Base-by-base conservation (phyloP, 2,329 filamentous ascomycete genomes). In the Seiridium unicorne region DNA sequence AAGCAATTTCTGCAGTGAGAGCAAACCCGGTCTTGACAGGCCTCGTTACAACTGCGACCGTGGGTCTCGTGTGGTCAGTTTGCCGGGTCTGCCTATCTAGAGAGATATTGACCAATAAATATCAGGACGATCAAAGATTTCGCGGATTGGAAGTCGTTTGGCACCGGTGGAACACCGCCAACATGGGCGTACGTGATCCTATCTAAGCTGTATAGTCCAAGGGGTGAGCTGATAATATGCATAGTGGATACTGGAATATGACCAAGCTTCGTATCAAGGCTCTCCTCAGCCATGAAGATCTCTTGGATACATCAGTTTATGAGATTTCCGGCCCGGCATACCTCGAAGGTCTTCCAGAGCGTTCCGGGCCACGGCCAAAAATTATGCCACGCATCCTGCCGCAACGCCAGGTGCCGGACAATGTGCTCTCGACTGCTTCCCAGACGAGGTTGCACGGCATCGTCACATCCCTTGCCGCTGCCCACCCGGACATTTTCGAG, bases 381-480 rank as follows among this genome's bases (percentile, higher is more conserved):
- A 31, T 57, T 26, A 57, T 57, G 55, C 55, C 55, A 11, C 55
- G 55, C 55, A 57, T 57, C 55, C 44, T 57, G 3, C 55, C 55
- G 35, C 55, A 57, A 38, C 40, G 55, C 9, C 54, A 57, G 54
- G 42, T 46, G 13, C 54, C 54, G 11, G 54, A 57, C 13, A 11
- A n/a, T 1, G 44, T 57, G 42, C 31, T 47, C 4, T 48, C 54
- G n/a, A 48, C 54, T 31, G 44, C 54, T 11, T 46, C 54, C 10
- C 51, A 35, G 11, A 35, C 42, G 26, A 36, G 44, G 11, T 38
- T 57, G 54, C 54, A 57, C 54, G 44, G 26, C 31, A 18, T 57
- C 11, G 54, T 57, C 42, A 57, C 9, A 18, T 9, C 26, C 40
- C 40, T 57, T 18, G 54, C 54, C 11, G 54, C 54, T 3, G 40